These are phyloP conservation scores for Neonectria magnoliae DNA, from an alignment of 2,329 filamentous ascomycete species.

Conservation along the genomic window DNA sequence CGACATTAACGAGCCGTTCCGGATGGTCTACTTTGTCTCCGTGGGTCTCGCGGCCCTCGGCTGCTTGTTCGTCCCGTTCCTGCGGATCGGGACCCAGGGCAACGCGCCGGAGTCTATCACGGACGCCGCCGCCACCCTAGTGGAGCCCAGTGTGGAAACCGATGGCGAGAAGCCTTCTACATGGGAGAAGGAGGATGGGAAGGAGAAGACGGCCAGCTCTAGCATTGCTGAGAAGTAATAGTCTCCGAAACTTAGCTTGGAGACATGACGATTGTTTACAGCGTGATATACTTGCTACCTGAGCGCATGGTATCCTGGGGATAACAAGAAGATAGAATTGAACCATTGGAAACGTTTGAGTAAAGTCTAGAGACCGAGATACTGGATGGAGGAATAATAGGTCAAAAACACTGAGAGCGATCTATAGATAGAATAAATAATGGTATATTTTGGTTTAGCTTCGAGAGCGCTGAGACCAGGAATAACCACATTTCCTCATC, in stretches of 20 bases:
- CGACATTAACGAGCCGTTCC: slow-evolving; percentile 25
- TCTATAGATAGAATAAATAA: too few species aligned
- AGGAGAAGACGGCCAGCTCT: slow-evolving; percentile 9
- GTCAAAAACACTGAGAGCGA: not conserved
- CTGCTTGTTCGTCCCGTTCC: slow-evolving; percentile 30
- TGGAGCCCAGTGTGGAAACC: slow-evolving; percentile 20
- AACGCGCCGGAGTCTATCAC: slow-evolving; percentile 19
- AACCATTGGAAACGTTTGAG: not conserved
- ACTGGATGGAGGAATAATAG: not conserved
- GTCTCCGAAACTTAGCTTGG: not conserved
- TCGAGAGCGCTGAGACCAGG: too few species aligned
- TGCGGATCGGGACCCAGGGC: slow-evolving; percentile 34
- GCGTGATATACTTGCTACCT: not conserved
- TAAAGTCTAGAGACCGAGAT: not conserved
- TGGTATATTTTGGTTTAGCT: too few species aligned
- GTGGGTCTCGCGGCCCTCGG: slow-evolving; percentile 32
- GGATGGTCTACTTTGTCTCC: slow-evolving; percentile 34
- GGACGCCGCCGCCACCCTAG: slow-evolving; percentile 18
- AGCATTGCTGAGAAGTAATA: slow-evolving; percentile 12
- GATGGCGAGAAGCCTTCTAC: slow-evolving; percentile 3
- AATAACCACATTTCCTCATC: too few species aligned
- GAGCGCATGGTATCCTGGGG: not conserved
- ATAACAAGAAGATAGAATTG: not conserved
- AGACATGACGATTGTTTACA: not conserved
- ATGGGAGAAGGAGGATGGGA: slow-evolving; percentile 9